Evolutionary conservation across 306 rosid genomes (phyloP), one percentile per base, ranked within the genome.

Genomic region (Pueraria montana): DNA sequence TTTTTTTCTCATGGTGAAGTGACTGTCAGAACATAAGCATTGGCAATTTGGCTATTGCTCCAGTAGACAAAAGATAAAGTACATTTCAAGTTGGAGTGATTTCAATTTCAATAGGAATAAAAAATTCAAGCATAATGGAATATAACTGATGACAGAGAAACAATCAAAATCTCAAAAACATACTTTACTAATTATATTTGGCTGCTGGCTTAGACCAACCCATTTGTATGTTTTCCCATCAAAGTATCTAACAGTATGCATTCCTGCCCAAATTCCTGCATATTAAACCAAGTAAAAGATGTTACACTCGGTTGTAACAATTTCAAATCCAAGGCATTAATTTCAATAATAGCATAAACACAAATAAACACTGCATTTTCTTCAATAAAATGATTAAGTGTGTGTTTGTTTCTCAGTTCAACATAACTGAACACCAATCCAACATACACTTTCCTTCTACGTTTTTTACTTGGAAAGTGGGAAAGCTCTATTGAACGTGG

Each of bases 221-320:
- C 99, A 96, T 87, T 96, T 96, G 86, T 96, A 96, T 43, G 99
- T 96, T 89, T 92, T 94, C 75, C 99, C 99, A 32, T 96, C 99
- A 32, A 96, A 96, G 89, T 96, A 94, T 74, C 98, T 87, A 67
- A 96, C 99, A 48, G 98, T 96, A 82, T 88, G 88, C 99, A 96
- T 96, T 85, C 99, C 99, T 36, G 99, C 99, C 99, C 99, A 96
- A 72, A 96, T 96, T 80, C 99, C 99, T 94, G 93, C 83, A 86
- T 46, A 64, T 61, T 40, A 61, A 76, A 83, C 20, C 58, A 72
- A 80, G 66, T 69, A 80, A 73, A 52, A 64, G 14, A 73, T 27
- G 59, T 83, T 79, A 73, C 38, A 82, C 52, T 52, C 80, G 3
- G 32, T 45, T 76, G 63, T 13, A 63, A 58, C 74, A 63, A 64